Base-by-base conservation (phyloP, 768 basidiomycete genomes). In the Leucocoprinus leucothites region DNA sequence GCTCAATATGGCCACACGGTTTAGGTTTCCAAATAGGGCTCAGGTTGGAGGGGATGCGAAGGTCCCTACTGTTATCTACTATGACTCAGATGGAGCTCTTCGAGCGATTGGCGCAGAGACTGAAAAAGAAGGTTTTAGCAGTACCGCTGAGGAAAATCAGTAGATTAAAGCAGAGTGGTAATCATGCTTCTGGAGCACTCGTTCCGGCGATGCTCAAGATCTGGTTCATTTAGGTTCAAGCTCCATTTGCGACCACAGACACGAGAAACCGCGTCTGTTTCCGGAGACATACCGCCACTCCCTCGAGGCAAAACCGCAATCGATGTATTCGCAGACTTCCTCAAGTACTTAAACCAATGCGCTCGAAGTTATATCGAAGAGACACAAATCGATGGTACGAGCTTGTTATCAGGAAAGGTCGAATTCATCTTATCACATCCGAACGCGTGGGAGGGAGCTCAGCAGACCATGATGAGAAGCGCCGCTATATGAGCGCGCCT, bases 391-490 rank as follows among this genome's bases (percentile, higher is more conserved):
- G 71, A 67, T 57, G 81, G 82, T 0, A 53, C 19, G 3, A 63
- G 64, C 13, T 58, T 82, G 2, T 82, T 79, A 80, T 74, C 75
- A 8, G 62, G 65, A 13, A 66, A 60, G 4, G 71, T 80, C 38
- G 75, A 80, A 24, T 79, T 75, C 55, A 69, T 85, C 14, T 69
- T 85, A 19, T 75, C 76, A 1, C 83, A 85, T 56, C 84, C 83
- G 6, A 84, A 85, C 57, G 82, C 80, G 0, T 85, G 84, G 84
- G 83, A 77, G 54, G 80, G 80, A 0, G 64, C 61, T 0, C 84
- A 86, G 57, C 84, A 85, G 57, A 66, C 65, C 9, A 68, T 75
- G 58, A 79, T 85, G 69, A 74, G 82, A 4, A 62, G 63, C 21
- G 82, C 84, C 1, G 81, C 82, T 0, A 63, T 76, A 2, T 47